A percentile compares a stretch with the other conserved stretches of the same genome.
Evolutionary conservation across 176 grass and related monocot species (phyloP).

Genomic region (Hyparrhenia diplandra): DNA sequence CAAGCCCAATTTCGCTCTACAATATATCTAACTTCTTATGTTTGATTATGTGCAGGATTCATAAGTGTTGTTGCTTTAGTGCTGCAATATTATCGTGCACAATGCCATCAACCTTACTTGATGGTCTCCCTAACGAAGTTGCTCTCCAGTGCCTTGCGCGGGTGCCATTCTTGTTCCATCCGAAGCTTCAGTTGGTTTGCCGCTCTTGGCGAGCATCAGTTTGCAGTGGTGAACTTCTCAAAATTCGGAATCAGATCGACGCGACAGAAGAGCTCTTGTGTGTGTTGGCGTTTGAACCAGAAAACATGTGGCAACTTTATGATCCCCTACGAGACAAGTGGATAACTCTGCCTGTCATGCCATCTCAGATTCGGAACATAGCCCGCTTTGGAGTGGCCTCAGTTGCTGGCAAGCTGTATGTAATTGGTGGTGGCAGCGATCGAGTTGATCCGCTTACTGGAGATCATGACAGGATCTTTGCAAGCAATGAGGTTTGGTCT

Average conservation of each 20-base stretch:
- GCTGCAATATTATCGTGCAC: conserved; percentile 2
- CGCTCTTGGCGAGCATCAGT: conserved; percentile 68
- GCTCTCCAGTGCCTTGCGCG: conserved; percentile 83
- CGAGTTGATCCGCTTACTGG: conserved; percentile 89
- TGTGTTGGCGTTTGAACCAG: conserved; percentile 89
- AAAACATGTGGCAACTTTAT: conserved; percentile 97
- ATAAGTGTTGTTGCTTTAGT: conserved; percentile 3
- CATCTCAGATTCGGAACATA: conserved; percentile 85
- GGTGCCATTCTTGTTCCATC: conserved; percentile 79
- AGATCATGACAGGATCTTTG: conserved; percentile 90
- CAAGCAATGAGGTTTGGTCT: conserved; percentile 96
- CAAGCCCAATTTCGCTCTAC: neutral
- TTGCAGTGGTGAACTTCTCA: conserved; percentile 51
- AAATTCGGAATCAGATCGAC: conserved; percentile 51
- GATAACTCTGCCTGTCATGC: conserved; percentile 93
- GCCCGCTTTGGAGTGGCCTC: conserved; percentile 79
- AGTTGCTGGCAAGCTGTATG: conserved; percentile 81
- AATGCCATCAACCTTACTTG: conserved; percentile 58
- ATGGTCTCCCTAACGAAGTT: conserved; percentile 93
- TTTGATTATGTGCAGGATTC: conserved; percentile 48
- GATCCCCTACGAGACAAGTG: conserved; percentile 80
- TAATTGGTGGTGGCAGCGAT: conserved; percentile 95
- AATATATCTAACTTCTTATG: conserved; percentile 21
- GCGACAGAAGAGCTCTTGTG: conserved; percentile 80
- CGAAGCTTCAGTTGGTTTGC: conserved; percentile 74